Percentiles rank a stretch among this genome's conserved stretches.
phyloP scores from a whole-genome alignment of 2,329 filamentous ascomycete genomes.

The Penicillium thymicola region DNA sequence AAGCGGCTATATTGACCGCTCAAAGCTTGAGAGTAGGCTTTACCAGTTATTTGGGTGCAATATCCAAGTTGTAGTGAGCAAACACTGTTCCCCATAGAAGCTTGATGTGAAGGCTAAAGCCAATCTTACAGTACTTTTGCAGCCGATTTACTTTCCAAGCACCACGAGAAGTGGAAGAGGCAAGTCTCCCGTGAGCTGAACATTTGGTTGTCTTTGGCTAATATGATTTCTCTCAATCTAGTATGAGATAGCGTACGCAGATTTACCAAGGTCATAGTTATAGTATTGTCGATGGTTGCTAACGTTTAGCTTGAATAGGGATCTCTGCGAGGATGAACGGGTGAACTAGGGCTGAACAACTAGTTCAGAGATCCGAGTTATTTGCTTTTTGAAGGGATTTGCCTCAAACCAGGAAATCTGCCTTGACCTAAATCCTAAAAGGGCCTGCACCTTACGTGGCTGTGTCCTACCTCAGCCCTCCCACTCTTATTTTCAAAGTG shows the following conservation, averaged over 20 bases:
- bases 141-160: not conserved
- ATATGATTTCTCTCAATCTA: not conserved
- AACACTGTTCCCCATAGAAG: not conserved
- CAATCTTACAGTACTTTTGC: not conserved
- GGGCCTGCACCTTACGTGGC: too few relatives aligned
- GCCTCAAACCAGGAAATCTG: not conserved
- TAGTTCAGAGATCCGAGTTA: not conserved
- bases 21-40: not conserved
- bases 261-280: not conserved
- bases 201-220: not conserved
- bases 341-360: not conserved
- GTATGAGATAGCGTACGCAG: not conserved
- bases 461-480: not conserved
- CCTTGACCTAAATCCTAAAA: not conserved
- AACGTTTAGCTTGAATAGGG: not conserved
- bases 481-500: too few relatives aligned
- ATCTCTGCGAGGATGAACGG: not conserved
- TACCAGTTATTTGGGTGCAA: not conserved
- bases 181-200: not conserved
- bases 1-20: not conserved
- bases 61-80: not conserved
- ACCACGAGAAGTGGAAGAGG: not conserved
- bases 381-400: not conserved
- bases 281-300: not conserved
- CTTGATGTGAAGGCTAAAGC: not conserved